Evolutionary conservation across 768 basidiomycete species (phyloP), one percentile per base, ranked within the genome.

Genomic region (Chalciporus chontae): DNA sequence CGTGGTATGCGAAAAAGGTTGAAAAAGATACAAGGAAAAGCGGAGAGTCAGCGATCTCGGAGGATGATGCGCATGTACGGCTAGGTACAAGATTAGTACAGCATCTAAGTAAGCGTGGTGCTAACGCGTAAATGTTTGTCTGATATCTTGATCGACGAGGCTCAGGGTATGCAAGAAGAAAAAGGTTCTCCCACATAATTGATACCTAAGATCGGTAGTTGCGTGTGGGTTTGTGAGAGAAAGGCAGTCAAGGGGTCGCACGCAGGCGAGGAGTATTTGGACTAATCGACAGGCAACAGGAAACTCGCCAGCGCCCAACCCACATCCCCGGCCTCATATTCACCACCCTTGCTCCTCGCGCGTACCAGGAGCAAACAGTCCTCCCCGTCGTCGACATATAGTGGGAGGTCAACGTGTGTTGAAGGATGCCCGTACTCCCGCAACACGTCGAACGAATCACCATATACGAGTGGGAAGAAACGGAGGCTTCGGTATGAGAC

Each of bases 251-350:
- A 18, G 47, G 51, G 56, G 50, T 63, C 61, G 45, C 61, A 60
- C 17, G 19, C 40, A 37, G 42, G 36, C 23, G 24, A 52, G 50
- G 31, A 40, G 51, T 37, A 42, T 44, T 8, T 26, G 26, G 27
- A 50, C 63, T 56, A 66, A 54, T 74, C 76, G 50, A 83, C 59
- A 8, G 86, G 86, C 23, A 84, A 74, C 64, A 91, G 66, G 68
- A 90, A 92, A 64, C 89, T 90, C 31, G 89, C 89, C 53, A 92
- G 65, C 3, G 84, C 84, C 90, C 90, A 91, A 0, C 89, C 89
- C 15, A 90, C 75, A 9, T 76, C 72, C 10, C 79, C 77, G 4
- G 53, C 40, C 3, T 65, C 59, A 34, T 57, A 55, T 55, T 53
- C 62, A 44, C 55, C 42, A 5, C 62, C 57, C 27, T 62, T 64